Base-by-base conservation (phyloP, 2,329 filamentous ascomycete species). In the Colletotrichum sp. region DNA sequence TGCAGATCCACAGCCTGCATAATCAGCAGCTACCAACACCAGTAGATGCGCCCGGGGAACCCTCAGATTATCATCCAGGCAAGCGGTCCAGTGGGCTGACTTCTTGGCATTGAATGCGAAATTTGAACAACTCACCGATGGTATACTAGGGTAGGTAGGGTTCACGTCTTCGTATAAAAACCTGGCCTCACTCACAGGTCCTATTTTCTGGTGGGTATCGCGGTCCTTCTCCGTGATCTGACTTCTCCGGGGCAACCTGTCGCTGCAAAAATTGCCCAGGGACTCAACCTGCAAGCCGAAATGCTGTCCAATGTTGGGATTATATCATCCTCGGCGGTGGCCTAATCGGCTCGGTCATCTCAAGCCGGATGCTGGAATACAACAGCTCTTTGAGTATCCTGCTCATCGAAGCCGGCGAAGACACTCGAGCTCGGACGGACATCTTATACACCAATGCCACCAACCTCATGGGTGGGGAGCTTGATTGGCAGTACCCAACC, bases 261-360 rank as follows among this genome's bases (percentile, higher is more conserved):
- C n/a, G n/a, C n/a, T n/a, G n/a, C n/a, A n/a, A n/a, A n/a, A n/a
- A n/a, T n/a, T n/a, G n/a, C n/a, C n/a, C n/a, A n/a, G n/a, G n/a
- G n/a, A n/a, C n/a, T n/a, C n/a, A n/a, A n/a, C n/a, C n/a, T n/a
- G n/a, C n/a, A n/a, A n/a, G n/a, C n/a, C n/a, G n/a, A n/a, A n/a
- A 71, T 71, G 68, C 52, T 72, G 5, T 39, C 52, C 22, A 60
- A 27, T 8, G 34, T 68, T 72, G 70, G 70, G 84, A 86, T 74
- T 83, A 82, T 70, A 83, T 87, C 19, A 79, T 87, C 22, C 80
- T 86, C 13, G 85, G 84, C 5, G 85, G 83, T 13, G 85, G 84
- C 27, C 80, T 85, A 2, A 79, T 82, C 7, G 85, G 85, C 34
- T 82, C 82, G 9, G 83, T 85, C 22, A 73, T 85, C 12, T 82